These are phyloP conservation scores for Trichoderma gracile DNA, from an alignment of 2,329 filamentous ascomycete genomes.

Conservation along the genomic window DNA sequence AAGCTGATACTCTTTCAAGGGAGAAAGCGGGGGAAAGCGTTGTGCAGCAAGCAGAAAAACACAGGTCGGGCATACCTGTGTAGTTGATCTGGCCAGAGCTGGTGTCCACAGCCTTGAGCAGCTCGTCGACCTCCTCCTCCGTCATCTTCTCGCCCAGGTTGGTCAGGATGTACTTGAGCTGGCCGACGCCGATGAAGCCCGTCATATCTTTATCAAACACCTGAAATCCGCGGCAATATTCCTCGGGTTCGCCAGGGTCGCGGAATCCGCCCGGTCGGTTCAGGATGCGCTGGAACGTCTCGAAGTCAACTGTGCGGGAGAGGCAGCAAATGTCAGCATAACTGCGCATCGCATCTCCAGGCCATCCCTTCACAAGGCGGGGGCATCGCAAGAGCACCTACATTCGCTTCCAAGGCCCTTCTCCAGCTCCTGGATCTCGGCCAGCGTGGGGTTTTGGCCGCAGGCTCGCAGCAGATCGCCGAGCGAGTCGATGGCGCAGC, in stretches of 20 bases:
- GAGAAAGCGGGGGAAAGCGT: neutral
- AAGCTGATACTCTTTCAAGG: neutral
- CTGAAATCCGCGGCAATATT: conserved; percentile 98
- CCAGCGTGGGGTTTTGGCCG: conserved; percentile 93
- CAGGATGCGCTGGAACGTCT: conserved; percentile 93
- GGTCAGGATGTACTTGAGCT: conserved; percentile 96
- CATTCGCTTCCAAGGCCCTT: conserved; percentile 87
- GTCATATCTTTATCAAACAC: conserved; percentile 99
- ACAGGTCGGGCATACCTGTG: conserved; percentile 63
- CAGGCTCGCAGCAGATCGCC: conserved; percentile 95
- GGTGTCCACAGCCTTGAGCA: conserved; percentile 97
- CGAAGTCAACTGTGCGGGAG: conserved; percentile 78
- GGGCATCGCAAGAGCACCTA: conserved; percentile 53
- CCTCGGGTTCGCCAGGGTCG: conserved; percentile 94
- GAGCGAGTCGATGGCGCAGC: conserved; percentile 80
- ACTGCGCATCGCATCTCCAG: neutral
- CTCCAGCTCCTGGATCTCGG: conserved; percentile 91
- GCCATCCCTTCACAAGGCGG: neutral
- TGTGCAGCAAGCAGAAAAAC: neutral
- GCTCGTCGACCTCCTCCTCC: conserved; percentile 97
- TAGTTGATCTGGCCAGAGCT: conserved; percentile 98
- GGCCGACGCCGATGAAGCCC: conserved; percentile 94
- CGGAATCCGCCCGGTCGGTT: conserved; percentile 98
- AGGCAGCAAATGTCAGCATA: conserved; percentile 24
- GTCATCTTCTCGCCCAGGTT: conserved; percentile 99